Evolutionary conservation across 306 rosid species (phyloP).

Genomic region (Spatholobus suberectus): DNA sequence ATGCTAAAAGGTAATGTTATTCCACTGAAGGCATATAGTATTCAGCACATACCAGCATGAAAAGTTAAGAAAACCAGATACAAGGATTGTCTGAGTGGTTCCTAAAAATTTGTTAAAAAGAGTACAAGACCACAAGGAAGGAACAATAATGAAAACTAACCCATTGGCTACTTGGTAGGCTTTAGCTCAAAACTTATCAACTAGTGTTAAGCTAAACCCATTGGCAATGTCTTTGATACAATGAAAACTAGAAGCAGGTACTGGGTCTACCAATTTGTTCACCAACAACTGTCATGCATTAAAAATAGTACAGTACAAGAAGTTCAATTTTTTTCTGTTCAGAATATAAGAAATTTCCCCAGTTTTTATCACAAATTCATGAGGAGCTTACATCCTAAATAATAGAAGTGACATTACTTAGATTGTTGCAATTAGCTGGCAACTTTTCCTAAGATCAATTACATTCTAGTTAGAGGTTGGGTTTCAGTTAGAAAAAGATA

Average conservation of each 20-base stretch:
- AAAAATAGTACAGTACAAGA: not conserved
- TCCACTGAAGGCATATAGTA: conserved; percentile 17
- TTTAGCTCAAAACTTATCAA: not conserved
- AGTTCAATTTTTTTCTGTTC: not conserved
- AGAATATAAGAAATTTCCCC: not conserved
- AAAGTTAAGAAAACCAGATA: conserved; percentile 26
- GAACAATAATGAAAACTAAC: not conserved
- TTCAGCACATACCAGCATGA: conserved; percentile 21
- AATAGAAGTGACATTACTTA: conserved; percentile 14
- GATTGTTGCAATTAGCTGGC: not conserved
- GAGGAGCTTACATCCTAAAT: conserved; percentile 8
- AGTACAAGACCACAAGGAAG: not conserved
- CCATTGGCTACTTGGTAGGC: not conserved
- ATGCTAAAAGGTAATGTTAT: conserved; percentile 20
- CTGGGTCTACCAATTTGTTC: not conserved
- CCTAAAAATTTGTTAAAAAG: not conserved
- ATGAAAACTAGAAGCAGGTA: not conserved
- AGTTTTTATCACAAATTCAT: not conserved
- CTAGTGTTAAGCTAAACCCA: not conserved
- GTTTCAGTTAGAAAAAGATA: conserved; percentile 4
- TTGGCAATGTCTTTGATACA: not conserved
- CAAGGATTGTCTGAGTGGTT: not conserved
- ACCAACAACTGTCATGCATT: not conserved
- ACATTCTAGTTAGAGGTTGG: conserved; percentile 13
- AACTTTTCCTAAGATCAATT: conserved; percentile 14